A percentile compares a stretch with the other conserved stretches of the same genome.
These are phyloP conservation scores for Filobasidium floriforme DNA, from an alignment of 768 basidiomycete genomes.

Conservation along the genomic window DNA sequence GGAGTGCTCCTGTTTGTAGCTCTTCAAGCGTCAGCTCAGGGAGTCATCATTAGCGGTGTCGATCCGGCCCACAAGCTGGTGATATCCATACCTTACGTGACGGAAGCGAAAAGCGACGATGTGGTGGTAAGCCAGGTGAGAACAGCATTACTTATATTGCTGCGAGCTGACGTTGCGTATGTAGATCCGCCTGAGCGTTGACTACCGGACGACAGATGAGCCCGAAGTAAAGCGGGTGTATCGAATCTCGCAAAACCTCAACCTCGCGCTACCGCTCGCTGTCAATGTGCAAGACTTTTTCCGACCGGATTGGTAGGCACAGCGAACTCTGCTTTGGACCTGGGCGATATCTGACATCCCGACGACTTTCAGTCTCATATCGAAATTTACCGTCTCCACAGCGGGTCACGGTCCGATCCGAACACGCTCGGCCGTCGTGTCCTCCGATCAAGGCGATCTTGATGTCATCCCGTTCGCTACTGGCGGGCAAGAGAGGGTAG, in stretches of 20 bases:
- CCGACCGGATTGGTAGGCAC: conserved; percentile 62
- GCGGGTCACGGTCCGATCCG: conserved; percentile 72
- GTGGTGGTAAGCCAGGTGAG: conserved; percentile 40
- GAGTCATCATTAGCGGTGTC: not conserved
- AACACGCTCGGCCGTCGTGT: conserved; percentile 56
- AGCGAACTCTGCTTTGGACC: not conserved
- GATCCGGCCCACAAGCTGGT: conserved; percentile 1
- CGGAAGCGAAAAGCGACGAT: conserved; percentile 46
- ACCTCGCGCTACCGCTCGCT: conserved; percentile 63
- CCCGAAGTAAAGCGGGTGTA: conserved; percentile 55
- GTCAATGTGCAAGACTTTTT: conserved; percentile 98
- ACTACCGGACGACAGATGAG: conserved; percentile 59
- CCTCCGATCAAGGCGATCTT: conserved; percentile 14
- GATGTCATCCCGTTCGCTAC: conserved; percentile 22
- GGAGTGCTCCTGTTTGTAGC: not conserved
- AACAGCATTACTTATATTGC: not conserved
- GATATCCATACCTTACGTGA: conserved; percentile 39
- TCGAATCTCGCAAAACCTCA: conserved; percentile 53
- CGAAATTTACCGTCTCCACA: conserved; percentile 80
- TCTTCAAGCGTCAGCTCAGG: not conserved
- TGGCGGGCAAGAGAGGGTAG: conserved; percentile 41
- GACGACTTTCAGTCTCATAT: conserved; percentile 63
- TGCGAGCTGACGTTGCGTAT: not conserved
- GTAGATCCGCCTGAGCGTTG: conserved; percentile 58
- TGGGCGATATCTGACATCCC: not conserved